phyloP scores from a whole-genome alignment of 768 basidiomycete genomes.

The Glaciozyma martinii region DNA sequence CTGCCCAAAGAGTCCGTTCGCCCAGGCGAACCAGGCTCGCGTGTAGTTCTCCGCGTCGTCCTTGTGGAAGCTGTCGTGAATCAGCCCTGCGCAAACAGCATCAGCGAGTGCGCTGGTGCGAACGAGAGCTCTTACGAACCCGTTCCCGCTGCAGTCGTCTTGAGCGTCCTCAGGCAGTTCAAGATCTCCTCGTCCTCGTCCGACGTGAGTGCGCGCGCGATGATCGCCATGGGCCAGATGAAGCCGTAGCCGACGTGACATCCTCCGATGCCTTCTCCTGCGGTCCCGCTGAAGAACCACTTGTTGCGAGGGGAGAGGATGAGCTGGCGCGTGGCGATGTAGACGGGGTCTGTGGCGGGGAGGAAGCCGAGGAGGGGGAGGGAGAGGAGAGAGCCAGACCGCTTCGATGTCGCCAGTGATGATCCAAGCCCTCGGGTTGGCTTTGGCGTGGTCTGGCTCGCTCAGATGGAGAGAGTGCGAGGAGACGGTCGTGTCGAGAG shows the following conservation, averaged over 20 bases:
- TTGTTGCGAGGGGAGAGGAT: slow-evolving; percentile 3
- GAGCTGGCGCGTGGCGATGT: background rate
- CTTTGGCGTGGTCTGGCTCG: background rate
- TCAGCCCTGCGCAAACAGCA: background rate
- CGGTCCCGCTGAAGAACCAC: slow-evolving; percentile 1
- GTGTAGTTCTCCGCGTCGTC: background rate
- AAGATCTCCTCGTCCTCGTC: slow-evolving; percentile 6
- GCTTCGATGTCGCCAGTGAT: background rate
- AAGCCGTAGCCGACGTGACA: background rate
- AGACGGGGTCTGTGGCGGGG: background rate
- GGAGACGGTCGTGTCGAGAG: background rate
- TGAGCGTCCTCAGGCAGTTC: background rate
- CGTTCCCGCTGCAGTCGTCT: background rate
- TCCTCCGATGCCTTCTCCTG: background rate
- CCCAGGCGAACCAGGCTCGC: background rate
- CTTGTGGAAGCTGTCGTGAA: background rate
- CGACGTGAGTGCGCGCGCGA: slow-evolving; percentile 1
- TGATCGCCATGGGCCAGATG: slow-evolving; percentile 1
- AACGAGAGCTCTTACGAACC: background rate
- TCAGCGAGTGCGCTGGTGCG: background rate
- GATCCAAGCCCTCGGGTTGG: background rate
- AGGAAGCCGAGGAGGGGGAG: background rate
- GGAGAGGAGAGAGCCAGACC: background rate
- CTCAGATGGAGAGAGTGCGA: background rate
- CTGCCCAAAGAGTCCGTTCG: background rate